These are phyloP conservation scores for Fonsecaea multimorphosa DNA, from an alignment of 2,329 filamentous ascomycete genomes.

Conservation along the genomic window DNA sequence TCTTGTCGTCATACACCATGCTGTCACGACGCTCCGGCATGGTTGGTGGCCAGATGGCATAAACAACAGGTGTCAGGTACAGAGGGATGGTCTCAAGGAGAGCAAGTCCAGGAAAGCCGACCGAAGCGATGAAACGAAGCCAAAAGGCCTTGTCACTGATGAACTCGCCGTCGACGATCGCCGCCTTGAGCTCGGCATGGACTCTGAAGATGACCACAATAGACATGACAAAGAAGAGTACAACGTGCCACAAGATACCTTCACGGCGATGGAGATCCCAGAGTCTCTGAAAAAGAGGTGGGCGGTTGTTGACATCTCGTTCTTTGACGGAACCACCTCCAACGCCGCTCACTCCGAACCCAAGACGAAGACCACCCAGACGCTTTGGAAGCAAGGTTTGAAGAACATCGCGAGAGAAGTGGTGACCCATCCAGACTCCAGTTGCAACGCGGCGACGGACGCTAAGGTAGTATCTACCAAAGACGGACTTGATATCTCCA, in stretches of 20 bases:
- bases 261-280: constrained; percentile 27
- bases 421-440: constrained; percentile 32
- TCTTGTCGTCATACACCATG: constrained; percentile 24
- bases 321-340: constrained; percentile 27
- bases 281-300: constrained; percentile 19
- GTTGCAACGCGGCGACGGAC: constrained; percentile 30
- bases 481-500: constrained; percentile 9
- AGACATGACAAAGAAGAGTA: constrained; percentile 20
- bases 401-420: constrained; percentile 34
- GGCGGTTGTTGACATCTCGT: constrained; percentile 23
- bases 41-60: constrained; percentile 34
- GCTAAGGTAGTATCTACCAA: constrained; percentile 9
- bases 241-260: constrained; percentile 26
- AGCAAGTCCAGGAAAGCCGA: constrained; percentile 30
- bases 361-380: constrained; percentile 23
- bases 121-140: constrained; percentile 21
- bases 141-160: constrained; percentile 23
- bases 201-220: constrained; percentile 14
- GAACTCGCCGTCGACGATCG: constrained; percentile 3
- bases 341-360: constrained; percentile 32
- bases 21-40: constrained; percentile 32
- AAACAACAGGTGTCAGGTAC: constrained; percentile 31
- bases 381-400: constrained; percentile 24
- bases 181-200: background rate
- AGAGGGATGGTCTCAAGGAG: constrained; percentile 27